phyloP scores from a whole-genome alignment of 2,329 filamentous ascomycete genomes.

The Cryoendolithus antarcticus region DNA sequence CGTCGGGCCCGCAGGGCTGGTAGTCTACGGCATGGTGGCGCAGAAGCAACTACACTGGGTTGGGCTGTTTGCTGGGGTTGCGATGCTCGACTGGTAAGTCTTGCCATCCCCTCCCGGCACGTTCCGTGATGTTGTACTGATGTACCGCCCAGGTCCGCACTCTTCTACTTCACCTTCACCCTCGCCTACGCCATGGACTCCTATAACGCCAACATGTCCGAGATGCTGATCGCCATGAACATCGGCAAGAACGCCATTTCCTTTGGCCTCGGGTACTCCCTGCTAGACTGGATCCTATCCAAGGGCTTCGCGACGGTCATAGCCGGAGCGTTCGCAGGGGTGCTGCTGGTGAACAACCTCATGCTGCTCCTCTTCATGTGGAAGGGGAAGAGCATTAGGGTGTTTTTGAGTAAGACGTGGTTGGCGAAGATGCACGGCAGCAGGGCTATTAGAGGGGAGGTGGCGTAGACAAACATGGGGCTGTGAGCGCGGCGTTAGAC shows the following conservation, averaged over 20 bases:
- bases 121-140: too few species aligned
- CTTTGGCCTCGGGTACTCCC: slow-evolving; percentile 21
- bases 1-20: too few species aligned
- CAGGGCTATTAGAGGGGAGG: too few species aligned
- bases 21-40: too few species aligned
- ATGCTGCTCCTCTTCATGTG: slow-evolving; percentile 23
- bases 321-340: slow-evolving; percentile 21
- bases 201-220: slow-evolving; percentile 45
- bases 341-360: slow-evolving; percentile 23
- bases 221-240: slow-evolving; percentile 42
- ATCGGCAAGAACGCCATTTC: slow-evolving; percentile 24
- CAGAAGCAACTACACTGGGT: too few species aligned
- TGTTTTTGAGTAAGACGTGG: slow-evolving; percentile 8
- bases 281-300: slow-evolving; percentile 24
- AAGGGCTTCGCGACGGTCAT: slow-evolving; percentile 23
- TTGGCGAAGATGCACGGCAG: too few species aligned
- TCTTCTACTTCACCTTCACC: slow-evolving; percentile 33
- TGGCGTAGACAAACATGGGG: neutral
- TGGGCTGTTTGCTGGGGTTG: too few species aligned
- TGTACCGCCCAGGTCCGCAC: neutral
- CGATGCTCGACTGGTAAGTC: too few species aligned
- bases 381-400: slow-evolving; percentile 22
- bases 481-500: slow-evolving; percentile 9
- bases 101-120: too few species aligned
- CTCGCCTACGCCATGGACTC: slow-evolving; percentile 50